These are phyloP conservation scores for Claviceps sp. DNA, from an alignment of 2,329 filamentous ascomycete genomes.

Conservation along the genomic window DNA sequence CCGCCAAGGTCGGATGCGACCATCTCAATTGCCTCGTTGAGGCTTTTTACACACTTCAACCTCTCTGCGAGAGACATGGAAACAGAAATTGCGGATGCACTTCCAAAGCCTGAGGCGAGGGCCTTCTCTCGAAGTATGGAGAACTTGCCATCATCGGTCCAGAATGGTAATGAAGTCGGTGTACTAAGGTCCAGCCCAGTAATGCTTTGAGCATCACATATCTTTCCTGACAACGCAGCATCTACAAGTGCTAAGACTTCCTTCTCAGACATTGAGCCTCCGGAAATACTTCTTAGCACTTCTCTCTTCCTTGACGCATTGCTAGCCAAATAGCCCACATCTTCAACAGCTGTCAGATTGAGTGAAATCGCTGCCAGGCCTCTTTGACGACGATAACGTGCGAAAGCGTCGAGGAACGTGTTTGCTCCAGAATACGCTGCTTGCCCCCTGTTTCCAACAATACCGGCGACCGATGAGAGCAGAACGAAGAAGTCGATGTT, in stretches of 20 bases:
- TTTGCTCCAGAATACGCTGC: conserved; percentile 40
- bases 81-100: conserved; percentile 1
- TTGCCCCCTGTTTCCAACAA: conserved; percentile 38
- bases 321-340: conserved; percentile 30
- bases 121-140: conserved; percentile 29
- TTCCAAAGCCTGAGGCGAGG: conserved; percentile 8
- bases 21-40: conserved; percentile 14
- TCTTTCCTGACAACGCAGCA: conserved; percentile 33
- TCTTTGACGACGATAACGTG: conserved; percentile 23
- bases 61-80: conserved; percentile 9
- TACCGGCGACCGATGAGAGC: conserved; percentile 36
- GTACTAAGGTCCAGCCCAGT: conserved; percentile 36
- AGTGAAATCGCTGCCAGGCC: conserved; percentile 34
- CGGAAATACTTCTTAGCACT: conserved; percentile 33
- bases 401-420: conserved; percentile 24
- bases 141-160: conserved; percentile 41
- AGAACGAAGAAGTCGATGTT: conserved; percentile 41
- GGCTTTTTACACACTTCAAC: conserved; percentile 5
- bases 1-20: conserved; percentile 11
- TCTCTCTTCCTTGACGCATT: conserved; percentile 29
- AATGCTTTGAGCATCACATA: conserved; percentile 33
- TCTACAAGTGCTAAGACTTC: conserved; percentile 42
- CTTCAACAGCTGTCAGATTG: conserved; percentile 38
- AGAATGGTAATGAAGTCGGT: conserved; percentile 29
- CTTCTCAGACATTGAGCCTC: conserved; percentile 35